A percentile compares a stretch with the other conserved stretches of the same genome.
Evolutionary conservation across 805 yeast species (phyloP).

Genomic region (Yarrowia keelungensis): DNA sequence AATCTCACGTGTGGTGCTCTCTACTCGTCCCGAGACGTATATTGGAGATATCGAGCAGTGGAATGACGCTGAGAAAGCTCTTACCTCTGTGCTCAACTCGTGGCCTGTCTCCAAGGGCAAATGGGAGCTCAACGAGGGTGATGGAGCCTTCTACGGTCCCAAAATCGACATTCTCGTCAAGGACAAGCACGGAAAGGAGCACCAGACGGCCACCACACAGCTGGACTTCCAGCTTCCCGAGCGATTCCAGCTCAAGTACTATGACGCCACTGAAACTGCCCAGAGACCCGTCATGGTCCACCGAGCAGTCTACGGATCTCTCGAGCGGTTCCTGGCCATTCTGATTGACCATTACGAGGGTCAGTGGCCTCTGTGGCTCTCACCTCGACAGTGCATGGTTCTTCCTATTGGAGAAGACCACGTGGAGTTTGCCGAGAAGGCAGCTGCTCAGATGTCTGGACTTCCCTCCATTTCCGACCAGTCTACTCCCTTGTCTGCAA

Average conservation of each 20-base stretch:
- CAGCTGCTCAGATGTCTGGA: conserved; percentile 55
- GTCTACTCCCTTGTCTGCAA: conserved; percentile 64
- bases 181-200: conserved; percentile 80
- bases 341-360: conserved; percentile 89
- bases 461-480: conserved; percentile 47
- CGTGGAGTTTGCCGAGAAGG: conserved; percentile 58
- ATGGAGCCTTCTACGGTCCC: conserved; percentile 80
- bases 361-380: conserved; percentile 97
- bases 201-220: conserved; percentile 95
- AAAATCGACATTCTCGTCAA: conserved; percentile 85
- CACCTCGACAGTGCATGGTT: conserved; percentile 86
- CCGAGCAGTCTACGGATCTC: conserved; percentile 92
- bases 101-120: conserved; percentile 55
- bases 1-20: conserved; percentile 67
- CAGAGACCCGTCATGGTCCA: conserved; percentile 89
- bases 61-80: conserved; percentile 78
- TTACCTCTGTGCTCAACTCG: conserved; percentile 63
- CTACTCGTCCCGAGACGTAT: conserved; percentile 83
- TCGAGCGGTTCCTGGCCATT: conserved; percentile 91
- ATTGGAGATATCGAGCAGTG: conserved; percentile 82
- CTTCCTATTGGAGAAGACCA: conserved; percentile 73
- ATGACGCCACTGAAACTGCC: neutral
- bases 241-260: conserved; percentile 74
- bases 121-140: conserved; percentile 86
- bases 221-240: conserved; percentile 93